phyloP scores from a whole-genome alignment of 2,329 filamentous ascomycete species.

The Venturia oleaginea region DNA sequence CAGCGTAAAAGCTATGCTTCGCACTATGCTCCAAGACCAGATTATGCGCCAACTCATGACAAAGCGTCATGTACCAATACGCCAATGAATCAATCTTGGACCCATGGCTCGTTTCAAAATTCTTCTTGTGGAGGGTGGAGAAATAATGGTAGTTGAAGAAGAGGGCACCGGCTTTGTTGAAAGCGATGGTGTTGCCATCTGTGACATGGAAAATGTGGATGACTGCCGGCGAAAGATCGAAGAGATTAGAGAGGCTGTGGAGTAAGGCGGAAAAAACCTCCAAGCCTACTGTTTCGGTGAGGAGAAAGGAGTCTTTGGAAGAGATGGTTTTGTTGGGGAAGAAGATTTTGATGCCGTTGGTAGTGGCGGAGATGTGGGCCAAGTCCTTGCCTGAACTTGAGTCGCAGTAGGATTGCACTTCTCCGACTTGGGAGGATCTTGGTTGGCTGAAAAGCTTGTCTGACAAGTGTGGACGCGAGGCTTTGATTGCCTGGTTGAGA shows the following conservation, averaged over 20 bases:
- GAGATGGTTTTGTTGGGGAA: constrained; percentile 46
- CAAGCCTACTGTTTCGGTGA: constrained; percentile 51
- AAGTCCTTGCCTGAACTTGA: constrained; percentile 65
- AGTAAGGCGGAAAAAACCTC: constrained; percentile 62
- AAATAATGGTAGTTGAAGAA: constrained; percentile 95
- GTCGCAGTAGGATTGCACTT: constrained; percentile 74
- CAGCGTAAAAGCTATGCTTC: constrained; percentile 76
- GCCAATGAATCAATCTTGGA: constrained; percentile 59
- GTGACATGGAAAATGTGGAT: constrained; percentile 86
- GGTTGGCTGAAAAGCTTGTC: constrained; percentile 64
- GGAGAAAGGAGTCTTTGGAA: constrained; percentile 9
- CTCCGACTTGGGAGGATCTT: constrained; percentile 22
- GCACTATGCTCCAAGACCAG: constrained; percentile 69
- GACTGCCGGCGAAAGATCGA: constrained; percentile 57
- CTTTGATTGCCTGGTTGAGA: constrained; percentile 67
- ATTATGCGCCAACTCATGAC: constrained; percentile 94
- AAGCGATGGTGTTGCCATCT: constrained; percentile 73
- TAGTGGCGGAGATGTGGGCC: constrained; percentile 57
- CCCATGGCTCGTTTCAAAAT: constrained; percentile 24
- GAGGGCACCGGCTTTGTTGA: constrained; percentile 77
- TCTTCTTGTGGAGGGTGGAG: constrained; percentile 59
- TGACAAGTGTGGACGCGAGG: constrained; percentile 69
- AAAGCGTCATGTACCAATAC: constrained; percentile 94
- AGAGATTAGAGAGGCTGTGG: constrained; percentile 60
- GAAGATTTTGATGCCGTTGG: constrained; percentile 66